Evolutionary conservation across 2,329 filamentous ascomycete species (phyloP).

Genomic region (Hypoxylon sp.): DNA sequence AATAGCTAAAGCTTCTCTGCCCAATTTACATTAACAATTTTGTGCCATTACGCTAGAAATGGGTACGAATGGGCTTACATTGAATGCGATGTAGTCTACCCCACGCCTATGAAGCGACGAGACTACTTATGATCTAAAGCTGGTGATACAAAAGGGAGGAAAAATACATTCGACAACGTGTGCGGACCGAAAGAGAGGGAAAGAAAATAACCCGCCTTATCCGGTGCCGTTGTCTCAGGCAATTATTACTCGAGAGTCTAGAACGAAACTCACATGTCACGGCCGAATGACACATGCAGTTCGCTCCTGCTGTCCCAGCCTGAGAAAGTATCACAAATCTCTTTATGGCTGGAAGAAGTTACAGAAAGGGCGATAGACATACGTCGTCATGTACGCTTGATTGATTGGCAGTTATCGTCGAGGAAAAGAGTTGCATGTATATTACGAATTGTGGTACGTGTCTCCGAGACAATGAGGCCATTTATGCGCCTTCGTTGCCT

Average conservation of each 20-base stretch:
- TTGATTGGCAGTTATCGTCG: slow-evolving; percentile 33
- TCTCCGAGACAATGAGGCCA: slow-evolving; percentile 23
- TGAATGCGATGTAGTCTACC: background rate
- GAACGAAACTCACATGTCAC: slow-evolving; percentile 34
- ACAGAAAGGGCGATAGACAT: slow-evolving; percentile 14
- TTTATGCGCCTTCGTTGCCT: slow-evolving; percentile 5
- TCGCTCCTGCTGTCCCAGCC: slow-evolving; percentile 22
- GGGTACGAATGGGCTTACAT: slow-evolving; percentile 3
- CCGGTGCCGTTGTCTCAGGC: slow-evolving; percentile 6
- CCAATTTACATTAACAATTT: slow-evolving; percentile 4
- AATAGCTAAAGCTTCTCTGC: slow-evolving; percentile 17
- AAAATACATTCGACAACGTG: background rate
- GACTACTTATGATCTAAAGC: background rate
- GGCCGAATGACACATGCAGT: slow-evolving; percentile 33
- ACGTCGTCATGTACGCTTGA: slow-evolving; percentile 15
- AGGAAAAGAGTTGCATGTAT: slow-evolving; percentile 20
- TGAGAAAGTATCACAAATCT: slow-evolving; percentile 14
- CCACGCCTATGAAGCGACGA: slow-evolving; percentile 2
- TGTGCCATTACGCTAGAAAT: background rate
- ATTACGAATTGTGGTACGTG: slow-evolving; percentile 20
- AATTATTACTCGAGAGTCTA: slow-evolving; percentile 5
- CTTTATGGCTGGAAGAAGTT: slow-evolving; percentile 17
- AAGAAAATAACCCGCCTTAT: slow-evolving; percentile 12
- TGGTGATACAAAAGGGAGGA: slow-evolving; percentile 5
- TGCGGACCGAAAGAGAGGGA: background rate